Conservation (phyloP, 2,329 filamentous ascomycete genomes). For the Colletotrichum salicis region DNA sequence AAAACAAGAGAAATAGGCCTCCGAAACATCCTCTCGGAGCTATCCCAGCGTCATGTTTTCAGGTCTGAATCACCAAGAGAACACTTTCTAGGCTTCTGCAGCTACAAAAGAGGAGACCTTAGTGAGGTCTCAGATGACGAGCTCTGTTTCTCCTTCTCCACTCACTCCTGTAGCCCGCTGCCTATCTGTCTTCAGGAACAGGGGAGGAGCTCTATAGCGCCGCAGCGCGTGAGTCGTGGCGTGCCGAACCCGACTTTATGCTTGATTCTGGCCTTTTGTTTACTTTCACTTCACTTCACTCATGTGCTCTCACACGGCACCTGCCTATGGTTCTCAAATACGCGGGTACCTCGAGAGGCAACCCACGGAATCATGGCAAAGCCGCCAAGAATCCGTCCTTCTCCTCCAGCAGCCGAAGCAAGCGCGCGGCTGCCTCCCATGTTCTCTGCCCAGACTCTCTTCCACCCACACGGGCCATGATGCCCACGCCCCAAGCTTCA, state of each 20-base stretch:
- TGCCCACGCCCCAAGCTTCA: background rate
- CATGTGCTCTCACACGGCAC: too few relatives aligned
- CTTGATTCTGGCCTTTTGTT: background rate
- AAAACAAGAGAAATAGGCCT: background rate
- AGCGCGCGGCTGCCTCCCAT: conserved; percentile 30
- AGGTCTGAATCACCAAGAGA: background rate
- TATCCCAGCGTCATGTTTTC: background rate
- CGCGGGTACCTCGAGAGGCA: background rate
- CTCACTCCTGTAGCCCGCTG: background rate
- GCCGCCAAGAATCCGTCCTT: background rate
- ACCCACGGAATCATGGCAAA: background rate
- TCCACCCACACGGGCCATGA: background rate
- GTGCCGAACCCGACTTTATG: background rate
- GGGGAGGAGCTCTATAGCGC: background rate
- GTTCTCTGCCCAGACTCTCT: background rate
- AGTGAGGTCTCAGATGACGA: background rate
- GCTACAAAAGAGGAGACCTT: background rate
- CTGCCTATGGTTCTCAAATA: background rate
- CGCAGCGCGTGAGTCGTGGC: background rate
- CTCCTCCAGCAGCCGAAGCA: background rate
- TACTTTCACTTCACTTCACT: background rate
- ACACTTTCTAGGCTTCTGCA: background rate
- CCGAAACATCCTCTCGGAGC: background rate
- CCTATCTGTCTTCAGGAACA: background rate
- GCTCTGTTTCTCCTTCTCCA: background rate